These are phyloP conservation scores for Globisporangium spinosum DNA, from an alignment of 352 stramenopile genomes.

Conservation along the genomic window DNA sequence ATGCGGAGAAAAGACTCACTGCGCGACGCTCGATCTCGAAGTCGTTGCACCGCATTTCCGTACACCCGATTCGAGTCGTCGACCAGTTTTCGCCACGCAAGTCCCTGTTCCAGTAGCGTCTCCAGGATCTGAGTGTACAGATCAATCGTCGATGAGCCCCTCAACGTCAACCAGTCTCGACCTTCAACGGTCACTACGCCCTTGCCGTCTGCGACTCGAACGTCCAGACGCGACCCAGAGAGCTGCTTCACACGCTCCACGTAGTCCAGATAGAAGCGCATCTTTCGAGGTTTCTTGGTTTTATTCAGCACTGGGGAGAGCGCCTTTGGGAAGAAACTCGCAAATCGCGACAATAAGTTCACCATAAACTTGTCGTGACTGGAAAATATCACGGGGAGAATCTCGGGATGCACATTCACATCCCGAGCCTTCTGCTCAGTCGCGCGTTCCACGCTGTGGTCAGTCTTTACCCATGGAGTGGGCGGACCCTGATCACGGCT, in stretches of 20 bases:
- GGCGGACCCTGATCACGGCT: background rate
- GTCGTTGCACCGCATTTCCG: conserved; percentile 12
- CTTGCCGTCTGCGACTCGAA: conserved; percentile 38
- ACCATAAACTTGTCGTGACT: conserved; percentile 44
- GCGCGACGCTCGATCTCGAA: conserved; percentile 6
- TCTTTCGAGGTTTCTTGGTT: conserved; percentile 67
- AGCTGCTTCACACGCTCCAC: conserved; percentile 42
- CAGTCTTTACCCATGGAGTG: background rate
- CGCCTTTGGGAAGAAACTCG: conserved; percentile 43
- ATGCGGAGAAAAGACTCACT: conserved; percentile 47
- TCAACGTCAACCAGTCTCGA: conserved; percentile 48
- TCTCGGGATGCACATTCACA: conserved; percentile 19
- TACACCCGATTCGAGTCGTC: conserved; percentile 34
- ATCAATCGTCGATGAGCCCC: conserved; percentile 34
- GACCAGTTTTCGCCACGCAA: conserved; percentile 46
- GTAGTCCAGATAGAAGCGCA: conserved; percentile 71
- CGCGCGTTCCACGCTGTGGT: background rate
- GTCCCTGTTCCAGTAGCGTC: conserved; percentile 33
- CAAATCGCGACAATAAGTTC: conserved; percentile 49
- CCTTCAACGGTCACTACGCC: conserved; percentile 38
- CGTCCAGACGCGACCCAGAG: conserved; percentile 33
- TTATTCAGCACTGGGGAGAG: conserved; percentile 55
- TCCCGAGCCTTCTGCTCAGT: background rate
- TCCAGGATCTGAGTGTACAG: conserved; percentile 52
- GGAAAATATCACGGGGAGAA: conserved; percentile 41